Evolutionary conservation across 2,329 filamentous ascomycete species (phyloP).

Genomic region (Apiospora marii): DNA sequence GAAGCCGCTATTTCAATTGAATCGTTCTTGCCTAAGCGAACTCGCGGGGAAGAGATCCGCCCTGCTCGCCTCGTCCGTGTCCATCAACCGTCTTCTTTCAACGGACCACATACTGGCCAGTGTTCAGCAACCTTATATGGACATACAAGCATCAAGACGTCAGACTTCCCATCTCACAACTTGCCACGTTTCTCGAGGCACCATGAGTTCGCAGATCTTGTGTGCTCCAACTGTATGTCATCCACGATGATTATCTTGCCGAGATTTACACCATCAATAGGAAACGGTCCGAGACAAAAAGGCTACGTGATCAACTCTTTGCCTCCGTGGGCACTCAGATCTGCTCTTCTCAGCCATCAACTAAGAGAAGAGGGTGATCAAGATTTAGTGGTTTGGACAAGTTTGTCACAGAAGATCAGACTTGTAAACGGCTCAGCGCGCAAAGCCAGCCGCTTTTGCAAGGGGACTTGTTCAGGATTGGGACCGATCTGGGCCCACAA

Average conservation of each 20-base stretch:
- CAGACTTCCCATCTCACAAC: neutral
- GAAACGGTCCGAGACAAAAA: neutral
- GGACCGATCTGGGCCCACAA: neutral
- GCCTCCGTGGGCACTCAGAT: neutral
- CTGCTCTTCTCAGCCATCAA: neutral
- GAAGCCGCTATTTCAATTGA: neutral
- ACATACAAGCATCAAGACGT: neutral
- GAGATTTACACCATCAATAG: neutral
- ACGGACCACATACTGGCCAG: neutral
- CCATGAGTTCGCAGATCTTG: neutral
- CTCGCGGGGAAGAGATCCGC: slow-evolving; percentile 11
- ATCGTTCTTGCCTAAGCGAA: neutral
- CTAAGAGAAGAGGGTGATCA: neutral
- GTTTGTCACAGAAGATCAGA: neutral
- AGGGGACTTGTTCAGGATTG: neutral
- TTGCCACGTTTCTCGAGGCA: slow-evolving; percentile 13
- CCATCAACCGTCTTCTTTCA: neutral
- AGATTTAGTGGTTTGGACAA: neutral
- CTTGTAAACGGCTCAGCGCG: neutral
- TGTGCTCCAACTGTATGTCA: neutral
- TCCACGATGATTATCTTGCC: neutral
- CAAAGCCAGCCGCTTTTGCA: neutral
- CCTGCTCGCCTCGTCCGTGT: neutral
- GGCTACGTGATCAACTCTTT: neutral
- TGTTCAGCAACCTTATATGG: slow-evolving; percentile 8